Percentiles rank a stretch among this genome's conserved stretches.
phyloP scores from a whole-genome alignment of 208 protist genomes.

The Leishmania aethiopica region DNA sequence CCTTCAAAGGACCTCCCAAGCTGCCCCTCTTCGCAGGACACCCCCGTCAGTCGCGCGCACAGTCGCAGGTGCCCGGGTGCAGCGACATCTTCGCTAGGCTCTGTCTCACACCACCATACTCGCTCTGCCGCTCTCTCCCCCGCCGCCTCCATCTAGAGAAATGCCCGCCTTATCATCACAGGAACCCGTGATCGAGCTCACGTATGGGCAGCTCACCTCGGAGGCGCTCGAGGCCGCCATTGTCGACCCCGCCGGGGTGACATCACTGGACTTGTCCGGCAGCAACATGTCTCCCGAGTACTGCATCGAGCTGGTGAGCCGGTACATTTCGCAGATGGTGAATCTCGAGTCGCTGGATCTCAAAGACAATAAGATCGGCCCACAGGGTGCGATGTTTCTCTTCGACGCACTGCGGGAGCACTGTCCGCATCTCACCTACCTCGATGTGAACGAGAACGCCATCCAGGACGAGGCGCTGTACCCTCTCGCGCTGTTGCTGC shows the following conservation, averaged over 20 bases:
- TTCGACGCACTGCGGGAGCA: conserved; percentile 62
- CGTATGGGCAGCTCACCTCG: conserved; percentile 65
- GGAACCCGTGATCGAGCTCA: conserved; percentile 46
- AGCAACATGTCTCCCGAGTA: conserved; percentile 71
- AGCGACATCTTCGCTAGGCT: background rate
- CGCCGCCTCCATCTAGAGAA: background rate
- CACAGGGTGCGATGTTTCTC: conserved; percentile 55
- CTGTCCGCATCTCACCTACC: conserved; percentile 65
- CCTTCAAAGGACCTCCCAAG: background rate
- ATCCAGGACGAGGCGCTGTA: conserved; percentile 79
- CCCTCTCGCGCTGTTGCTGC: conserved; percentile 57
- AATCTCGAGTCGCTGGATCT: conserved; percentile 74
- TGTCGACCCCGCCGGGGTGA: conserved; percentile 42
- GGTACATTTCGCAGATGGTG: conserved; percentile 63
- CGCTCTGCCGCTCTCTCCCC: background rate
- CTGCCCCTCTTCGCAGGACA: background rate
- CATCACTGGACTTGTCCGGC: conserved; percentile 72
- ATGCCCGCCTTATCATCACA: conserved; percentile 16
- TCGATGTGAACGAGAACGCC: conserved; percentile 87
- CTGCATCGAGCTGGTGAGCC: conserved; percentile 46
- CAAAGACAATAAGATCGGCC: conserved; percentile 84
- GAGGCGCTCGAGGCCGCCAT: conserved; percentile 52
- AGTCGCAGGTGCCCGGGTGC: background rate
- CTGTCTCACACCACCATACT: background rate
- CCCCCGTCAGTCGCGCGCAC: background rate